Conservation (phyloP, 257 asterid genomes). For the Lycium ferocissimum region DNA sequence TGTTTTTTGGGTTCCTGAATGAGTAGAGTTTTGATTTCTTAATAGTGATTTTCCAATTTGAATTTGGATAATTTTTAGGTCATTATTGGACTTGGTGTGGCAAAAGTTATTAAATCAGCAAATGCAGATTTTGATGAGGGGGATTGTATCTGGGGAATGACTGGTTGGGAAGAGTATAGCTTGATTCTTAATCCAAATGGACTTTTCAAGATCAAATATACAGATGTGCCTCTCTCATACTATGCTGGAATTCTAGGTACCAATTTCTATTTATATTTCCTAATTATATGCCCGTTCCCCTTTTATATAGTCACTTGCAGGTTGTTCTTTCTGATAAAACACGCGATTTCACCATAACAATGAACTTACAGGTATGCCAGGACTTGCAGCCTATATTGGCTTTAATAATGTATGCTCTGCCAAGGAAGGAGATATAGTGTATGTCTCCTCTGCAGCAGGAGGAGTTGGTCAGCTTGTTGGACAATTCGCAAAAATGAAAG, state of each 20-base stretch:
- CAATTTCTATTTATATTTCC: not conserved
- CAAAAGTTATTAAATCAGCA: conserved; percentile 32
- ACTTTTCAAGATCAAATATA: conserved; percentile 22
- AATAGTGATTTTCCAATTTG: not conserved
- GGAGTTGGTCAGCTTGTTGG: conserved; percentile 39
- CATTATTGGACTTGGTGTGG: conserved; percentile 35
- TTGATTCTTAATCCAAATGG: conserved; percentile 20
- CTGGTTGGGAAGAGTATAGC: conserved; percentile 39
- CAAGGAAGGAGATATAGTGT: conserved; percentile 38
- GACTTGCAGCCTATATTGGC: conserved; percentile 36
- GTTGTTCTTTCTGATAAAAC: not conserved
- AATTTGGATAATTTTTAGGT: conserved; percentile 24
- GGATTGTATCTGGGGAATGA: conserved; percentile 38
- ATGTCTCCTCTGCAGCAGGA: conserved; percentile 35
- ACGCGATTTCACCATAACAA: no score
- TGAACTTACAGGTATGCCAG: conserved; percentile 34
- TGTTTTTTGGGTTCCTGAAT: not conserved
- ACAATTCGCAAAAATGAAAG: conserved; percentile 36
- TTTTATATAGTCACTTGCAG: not conserved
- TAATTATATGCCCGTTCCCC: not conserved
- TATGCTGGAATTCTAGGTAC: conserved; percentile 38
- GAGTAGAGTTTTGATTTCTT: not conserved
- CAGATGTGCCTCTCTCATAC: conserved; percentile 34
- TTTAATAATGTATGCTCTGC: conserved; percentile 32
- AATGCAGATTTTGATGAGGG: conserved; percentile 35